These are phyloP conservation scores for Rhodotorula sp. DNA, from an alignment of 1,284 basidiomycete genomes.

Conservation along the genomic window DNA sequence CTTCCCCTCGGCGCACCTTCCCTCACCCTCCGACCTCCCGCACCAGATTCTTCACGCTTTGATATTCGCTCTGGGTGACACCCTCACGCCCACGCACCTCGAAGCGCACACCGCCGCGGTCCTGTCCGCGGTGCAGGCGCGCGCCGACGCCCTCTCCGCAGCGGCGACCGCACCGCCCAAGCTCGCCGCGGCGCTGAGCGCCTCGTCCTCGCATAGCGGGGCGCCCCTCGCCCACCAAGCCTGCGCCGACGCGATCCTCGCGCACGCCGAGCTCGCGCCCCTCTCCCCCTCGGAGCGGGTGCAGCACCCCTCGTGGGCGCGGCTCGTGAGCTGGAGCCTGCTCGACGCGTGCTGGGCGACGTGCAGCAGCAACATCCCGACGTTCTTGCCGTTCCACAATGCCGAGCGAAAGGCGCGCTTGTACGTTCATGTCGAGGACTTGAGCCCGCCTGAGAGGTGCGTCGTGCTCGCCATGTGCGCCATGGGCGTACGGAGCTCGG, in stretches of 20 bases:
- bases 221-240: background rate
- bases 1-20: background rate
- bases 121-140: background rate
- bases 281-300: background rate
- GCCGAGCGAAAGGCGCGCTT: background rate
- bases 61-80: background rate
- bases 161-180: background rate
- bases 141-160: background rate
- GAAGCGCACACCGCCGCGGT: background rate
- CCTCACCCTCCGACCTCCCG: background rate
- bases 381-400: background rate
- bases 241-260: background rate
- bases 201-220: background rate
- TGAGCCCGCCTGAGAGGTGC: background rate
- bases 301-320: background rate
- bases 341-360: conserved; percentile 8
- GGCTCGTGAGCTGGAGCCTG: conserved; percentile 1
- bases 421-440: background rate
- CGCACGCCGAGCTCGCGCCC: background rate
- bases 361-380: conserved; percentile 10
- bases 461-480: background rate
- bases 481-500: background rate
- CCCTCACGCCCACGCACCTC: background rate
- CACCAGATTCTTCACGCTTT: background rate
- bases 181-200: background rate